A percentile compares a stretch with the other conserved stretches of the same genome.
Conservation (phyloP, 768 basidiomycete species). For the Phlegmacium glaucopus region DNA sequence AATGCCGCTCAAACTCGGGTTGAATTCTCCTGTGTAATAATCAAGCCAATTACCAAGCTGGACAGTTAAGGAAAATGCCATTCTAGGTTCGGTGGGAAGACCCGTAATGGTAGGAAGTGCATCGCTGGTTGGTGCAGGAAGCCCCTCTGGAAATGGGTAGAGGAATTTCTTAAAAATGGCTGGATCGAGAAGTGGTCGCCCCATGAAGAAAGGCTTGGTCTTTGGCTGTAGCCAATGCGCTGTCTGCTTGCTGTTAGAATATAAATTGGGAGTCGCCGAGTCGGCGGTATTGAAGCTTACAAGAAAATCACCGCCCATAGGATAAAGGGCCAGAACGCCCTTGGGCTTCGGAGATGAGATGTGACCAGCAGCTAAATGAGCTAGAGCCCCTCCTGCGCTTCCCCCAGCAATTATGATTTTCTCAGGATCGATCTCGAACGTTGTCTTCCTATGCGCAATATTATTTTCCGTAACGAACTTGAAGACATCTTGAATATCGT, state of each 20-base stretch:
- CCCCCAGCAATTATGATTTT: conserved; percentile 51
- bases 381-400: conserved; percentile 59
- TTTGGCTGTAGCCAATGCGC: too few relatives aligned
- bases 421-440: conserved; percentile 36
- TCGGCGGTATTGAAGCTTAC: conserved; percentile 21
- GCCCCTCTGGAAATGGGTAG: conserved; percentile 32
- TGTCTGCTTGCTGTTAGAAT: too few relatives aligned
- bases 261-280: too few relatives aligned
- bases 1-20: conserved; percentile 41
- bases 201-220: too few relatives aligned
- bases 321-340: conserved; percentile 56
- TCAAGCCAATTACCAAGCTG: conserved; percentile 59
- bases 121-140: conserved; percentile 27
- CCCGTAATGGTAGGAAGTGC: conserved; percentile 49
- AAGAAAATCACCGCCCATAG: conserved; percentile 57
- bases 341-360: conserved; percentile 42
- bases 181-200: conserved; percentile 53
- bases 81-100: conserved; percentile 57
- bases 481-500: conserved; percentile 31
- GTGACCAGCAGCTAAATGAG: conserved; percentile 57
- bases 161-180: conserved; percentile 43
- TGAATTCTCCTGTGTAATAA: conserved; percentile 51
- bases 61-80: conserved; percentile 56
- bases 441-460: background rate
- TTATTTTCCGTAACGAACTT: conserved; percentile 32